phyloP scores from a whole-genome alignment of 306 rosid genomes.

The Cucumis sativus region Cucumber_9930_V3 NC_026657.2:30725501-30726000 shows the following conservation, averaged over 20 bases:
- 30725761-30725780: neutral
- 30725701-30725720: slow-evolving; percentile 93
- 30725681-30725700: slow-evolving; percentile 41
- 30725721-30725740: slow-evolving; percentile 34
- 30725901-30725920: neutral
- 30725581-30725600: slow-evolving; percentile 41
- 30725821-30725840: neutral
- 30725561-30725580: neutral
- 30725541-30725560: neutral
- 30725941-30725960: neutral
- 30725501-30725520: neutral
- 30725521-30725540: neutral
- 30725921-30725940: neutral
- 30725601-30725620: slow-evolving; percentile 56
- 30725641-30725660: slow-evolving; percentile 89
- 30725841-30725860: neutral
- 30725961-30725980: neutral
- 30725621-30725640: slow-evolving; percentile 66
- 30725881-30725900: neutral
- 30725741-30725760: slow-evolving; percentile 9
- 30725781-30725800: neutral
- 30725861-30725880: neutral
- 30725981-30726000: neutral
- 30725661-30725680: slow-evolving; percentile 26
- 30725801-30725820: neutral